Evolutionary conservation across 2,329 filamentous ascomycete species (phyloP).

Genomic region (Aphanocladium album): DNA sequence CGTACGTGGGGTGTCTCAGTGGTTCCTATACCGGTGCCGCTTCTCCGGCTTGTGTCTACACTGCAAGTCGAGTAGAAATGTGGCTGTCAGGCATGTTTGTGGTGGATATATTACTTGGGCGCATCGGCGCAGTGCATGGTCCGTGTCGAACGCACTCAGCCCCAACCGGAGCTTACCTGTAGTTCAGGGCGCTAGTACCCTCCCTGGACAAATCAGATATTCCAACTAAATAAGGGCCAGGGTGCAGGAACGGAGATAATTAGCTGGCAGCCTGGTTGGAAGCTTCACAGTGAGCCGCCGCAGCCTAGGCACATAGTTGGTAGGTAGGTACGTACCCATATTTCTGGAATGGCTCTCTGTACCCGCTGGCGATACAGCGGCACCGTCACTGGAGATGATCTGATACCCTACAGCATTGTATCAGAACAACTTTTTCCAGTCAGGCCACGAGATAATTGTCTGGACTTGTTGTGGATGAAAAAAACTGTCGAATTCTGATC

Average conservation of each 20-base stretch:
- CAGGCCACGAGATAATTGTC: neutral
- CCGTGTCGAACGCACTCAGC: neutral
- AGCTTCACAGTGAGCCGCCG: too few species aligned
- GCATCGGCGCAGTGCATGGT: neutral
- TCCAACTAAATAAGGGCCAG: neutral
- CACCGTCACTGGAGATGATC: neutral
- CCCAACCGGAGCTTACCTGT: neutral
- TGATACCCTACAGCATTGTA: neutral
- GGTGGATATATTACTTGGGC: neutral
- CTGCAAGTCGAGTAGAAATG: neutral
- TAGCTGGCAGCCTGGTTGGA: neutral
- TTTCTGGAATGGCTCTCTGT: neutral
- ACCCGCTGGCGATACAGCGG: neutral
- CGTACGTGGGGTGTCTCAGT: neutral
- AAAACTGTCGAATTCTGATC: neutral
- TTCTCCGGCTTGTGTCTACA: neutral
- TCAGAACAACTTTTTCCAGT: neutral
- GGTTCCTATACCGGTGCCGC: neutral
- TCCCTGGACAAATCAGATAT: neutral
- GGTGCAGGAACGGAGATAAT: neutral
- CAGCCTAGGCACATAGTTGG: too few species aligned
- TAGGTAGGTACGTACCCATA: neutral
- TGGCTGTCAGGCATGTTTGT: conserved; percentile 1
- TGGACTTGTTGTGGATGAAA: neutral
- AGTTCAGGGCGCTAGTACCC: neutral